A percentile compares a stretch with the other conserved stretches of the same genome.
Evolutionary conservation across 2,329 filamentous ascomycete species (phyloP).

Genomic region (Claviceps fusiformis): DNA sequence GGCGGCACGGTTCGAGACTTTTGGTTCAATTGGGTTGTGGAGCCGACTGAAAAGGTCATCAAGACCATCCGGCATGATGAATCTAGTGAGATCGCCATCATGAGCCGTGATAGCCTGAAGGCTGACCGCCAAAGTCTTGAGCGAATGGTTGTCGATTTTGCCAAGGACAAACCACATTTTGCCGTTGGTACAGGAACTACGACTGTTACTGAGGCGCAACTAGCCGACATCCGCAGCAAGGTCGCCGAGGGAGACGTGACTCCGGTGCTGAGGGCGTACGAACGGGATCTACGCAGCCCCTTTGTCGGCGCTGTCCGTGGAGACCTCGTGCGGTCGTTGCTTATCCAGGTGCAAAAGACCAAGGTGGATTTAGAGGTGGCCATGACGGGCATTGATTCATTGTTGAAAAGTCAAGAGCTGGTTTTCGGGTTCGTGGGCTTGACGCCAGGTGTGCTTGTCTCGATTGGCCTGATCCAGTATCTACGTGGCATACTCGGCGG

Average conservation of each 20-base stretch:
- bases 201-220: slow-evolving; percentile 51
- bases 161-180: slow-evolving; percentile 62
- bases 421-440: slow-evolving; percentile 96
- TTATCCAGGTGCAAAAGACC: slow-evolving; percentile 97
- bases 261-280: slow-evolving; percentile 79
- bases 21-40: slow-evolving; percentile 91
- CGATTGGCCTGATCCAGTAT: slow-evolving; percentile 61
- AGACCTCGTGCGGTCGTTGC: slow-evolving; percentile 74
- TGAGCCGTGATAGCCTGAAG: slow-evolving; percentile 84
- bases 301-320: slow-evolving; percentile 72
- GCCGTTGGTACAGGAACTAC: slow-evolving; percentile 27
- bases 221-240: slow-evolving; percentile 60
- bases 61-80: slow-evolving; percentile 88
- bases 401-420: slow-evolving; percentile 90
- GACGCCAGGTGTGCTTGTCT: slow-evolving; percentile 84
- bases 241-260: slow-evolving; percentile 89
- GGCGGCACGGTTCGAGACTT: slow-evolving; percentile 75
- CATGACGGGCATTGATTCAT: slow-evolving; percentile 85
- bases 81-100: slow-evolving; percentile 86
- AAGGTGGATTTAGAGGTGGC: slow-evolving; percentile 97
- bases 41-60: slow-evolving; percentile 70
- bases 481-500: slow-evolving; percentile 55
- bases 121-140: slow-evolving; percentile 87
- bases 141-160: slow-evolving; percentile 96
- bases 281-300: slow-evolving; percentile 72